Conservation (phyloP, 225 moss, liverwort and hornwort species). For the Sphagnum tenellum region DNA sequence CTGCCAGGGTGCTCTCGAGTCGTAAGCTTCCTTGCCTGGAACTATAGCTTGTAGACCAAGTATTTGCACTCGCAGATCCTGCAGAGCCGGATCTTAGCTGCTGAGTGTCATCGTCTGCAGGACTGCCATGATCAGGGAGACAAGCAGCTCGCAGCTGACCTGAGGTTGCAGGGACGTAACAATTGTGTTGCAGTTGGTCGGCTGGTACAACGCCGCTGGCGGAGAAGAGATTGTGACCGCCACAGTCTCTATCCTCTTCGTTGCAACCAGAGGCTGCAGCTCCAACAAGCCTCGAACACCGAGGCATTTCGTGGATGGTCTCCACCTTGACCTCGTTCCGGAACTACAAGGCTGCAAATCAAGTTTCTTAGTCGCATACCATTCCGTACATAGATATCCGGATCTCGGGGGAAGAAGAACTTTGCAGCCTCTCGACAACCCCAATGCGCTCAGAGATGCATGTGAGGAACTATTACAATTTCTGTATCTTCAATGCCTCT, state of each 20-base stretch:
- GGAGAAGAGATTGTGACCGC: neutral
- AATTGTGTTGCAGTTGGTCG: slow-evolving; percentile 5
- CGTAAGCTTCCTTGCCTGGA: too few species aligned
- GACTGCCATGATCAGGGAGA: neutral
- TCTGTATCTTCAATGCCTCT: too few species aligned
- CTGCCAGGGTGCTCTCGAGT: slow-evolving; percentile 4
- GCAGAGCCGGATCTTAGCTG: slow-evolving; percentile 22
- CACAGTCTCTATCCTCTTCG: slow-evolving; percentile 2
- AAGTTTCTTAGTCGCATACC: too few species aligned
- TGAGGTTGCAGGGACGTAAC: neutral
- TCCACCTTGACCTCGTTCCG: too few species aligned
- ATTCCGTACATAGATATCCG: too few species aligned
- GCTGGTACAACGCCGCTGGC: slow-evolving; percentile 1
- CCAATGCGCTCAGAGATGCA: too few species aligned
- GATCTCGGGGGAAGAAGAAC: too few species aligned
- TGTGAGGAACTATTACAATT: too few species aligned
- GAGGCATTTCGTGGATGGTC: slow-evolving; percentile 23
- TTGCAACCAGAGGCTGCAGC: slow-evolving; percentile 1
- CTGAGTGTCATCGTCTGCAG: slow-evolving; percentile 1
- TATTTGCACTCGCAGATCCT: neutral
- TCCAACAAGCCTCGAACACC: slow-evolving; percentile 10
- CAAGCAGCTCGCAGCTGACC: too few species aligned
- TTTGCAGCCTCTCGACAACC: too few species aligned
- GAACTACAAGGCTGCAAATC: too few species aligned
- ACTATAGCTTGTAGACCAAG: too few species aligned